Conservation (phyloP, 495 filamentous ascomycete species). For the Xanthoparmelia taractica region DNA sequence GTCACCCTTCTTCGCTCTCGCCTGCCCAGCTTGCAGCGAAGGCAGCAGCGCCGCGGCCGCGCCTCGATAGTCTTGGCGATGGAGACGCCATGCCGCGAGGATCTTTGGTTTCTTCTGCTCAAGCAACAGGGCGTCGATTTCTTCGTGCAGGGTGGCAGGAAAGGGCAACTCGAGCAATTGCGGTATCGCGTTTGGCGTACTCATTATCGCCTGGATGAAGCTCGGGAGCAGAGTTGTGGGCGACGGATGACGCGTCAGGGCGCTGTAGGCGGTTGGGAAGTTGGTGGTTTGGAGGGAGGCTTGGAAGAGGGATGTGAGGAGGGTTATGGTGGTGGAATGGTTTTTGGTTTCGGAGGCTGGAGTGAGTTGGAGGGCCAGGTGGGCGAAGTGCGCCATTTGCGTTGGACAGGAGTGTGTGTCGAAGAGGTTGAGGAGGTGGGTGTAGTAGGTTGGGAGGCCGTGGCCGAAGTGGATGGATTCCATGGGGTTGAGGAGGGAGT, state of each 20-base stretch:
- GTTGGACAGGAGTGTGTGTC: slow-evolving; percentile 67
- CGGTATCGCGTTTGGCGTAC: slow-evolving; percentile 54
- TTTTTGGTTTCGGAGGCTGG: slow-evolving; percentile 33
- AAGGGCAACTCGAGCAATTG: slow-evolving; percentile 71
- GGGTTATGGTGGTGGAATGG: slow-evolving; percentile 46
- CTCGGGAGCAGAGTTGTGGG: slow-evolving; percentile 54
- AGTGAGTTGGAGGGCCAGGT: slow-evolving; percentile 63
- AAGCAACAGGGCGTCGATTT: slow-evolving; percentile 69
- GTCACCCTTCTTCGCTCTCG: slow-evolving; percentile 43
- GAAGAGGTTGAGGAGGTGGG: slow-evolving; percentile 75
- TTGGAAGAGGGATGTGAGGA: slow-evolving; percentile 76
- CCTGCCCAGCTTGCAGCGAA: slow-evolving; percentile 54
- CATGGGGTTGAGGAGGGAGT: slow-evolving; percentile 60
- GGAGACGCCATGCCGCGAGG: slow-evolving; percentile 81
- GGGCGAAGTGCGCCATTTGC: slow-evolving; percentile 77
- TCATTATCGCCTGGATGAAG: slow-evolving; percentile 60
- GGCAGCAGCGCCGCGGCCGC: slow-evolving; percentile 71
- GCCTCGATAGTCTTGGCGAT: slow-evolving; percentile 76
- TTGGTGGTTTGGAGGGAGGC: slow-evolving; percentile 66
- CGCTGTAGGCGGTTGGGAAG: slow-evolving; percentile 75
- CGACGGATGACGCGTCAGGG: slow-evolving; percentile 63
- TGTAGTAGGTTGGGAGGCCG: slow-evolving; percentile 76
- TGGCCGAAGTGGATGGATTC: slow-evolving; percentile 65
- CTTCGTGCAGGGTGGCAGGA: slow-evolving; percentile 61
- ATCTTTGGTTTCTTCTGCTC: slow-evolving; percentile 61